Conservation (phyloP, 73 alveolate species). For the Tetrahymena thermophila region DNA sequence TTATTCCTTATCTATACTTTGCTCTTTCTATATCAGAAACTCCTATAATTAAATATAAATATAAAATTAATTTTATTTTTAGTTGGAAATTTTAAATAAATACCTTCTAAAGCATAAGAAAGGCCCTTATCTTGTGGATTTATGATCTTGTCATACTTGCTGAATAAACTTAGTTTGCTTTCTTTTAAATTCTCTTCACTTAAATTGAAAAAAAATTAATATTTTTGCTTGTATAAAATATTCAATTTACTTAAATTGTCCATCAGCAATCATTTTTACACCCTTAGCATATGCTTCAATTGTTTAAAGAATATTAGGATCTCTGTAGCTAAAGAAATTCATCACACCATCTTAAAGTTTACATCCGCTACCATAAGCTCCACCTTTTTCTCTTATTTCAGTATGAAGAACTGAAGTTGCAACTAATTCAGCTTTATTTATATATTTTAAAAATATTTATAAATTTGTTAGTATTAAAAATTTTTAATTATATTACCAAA, state of each 20-base stretch:
- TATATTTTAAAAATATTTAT: constrained; percentile 1
- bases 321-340: constrained; percentile 59
- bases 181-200: background rate
- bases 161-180: background rate
- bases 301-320: constrained; percentile 48
- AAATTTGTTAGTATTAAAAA: background rate
- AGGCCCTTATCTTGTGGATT: background rate
- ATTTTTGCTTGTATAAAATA: background rate
- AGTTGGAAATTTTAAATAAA: background rate
- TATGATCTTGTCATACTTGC: background rate
- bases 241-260: background rate
- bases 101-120: background rate
- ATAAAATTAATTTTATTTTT: background rate
- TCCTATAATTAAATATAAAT: background rate
- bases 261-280: background rate
- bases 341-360: constrained; percentile 59
- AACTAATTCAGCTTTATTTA: constrained; percentile 33
- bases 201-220: background rate
- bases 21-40: background rate
- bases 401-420: constrained; percentile 54
- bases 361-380: constrained; percentile 86
- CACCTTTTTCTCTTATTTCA: constrained; percentile 84
- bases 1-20: background rate
- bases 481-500: background rate
- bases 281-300: constrained; percentile 7